These are phyloP conservation scores for Capsicum baccatum DNA, from an alignment of 257 asterid species.

Conservation along the genomic window DNA sequence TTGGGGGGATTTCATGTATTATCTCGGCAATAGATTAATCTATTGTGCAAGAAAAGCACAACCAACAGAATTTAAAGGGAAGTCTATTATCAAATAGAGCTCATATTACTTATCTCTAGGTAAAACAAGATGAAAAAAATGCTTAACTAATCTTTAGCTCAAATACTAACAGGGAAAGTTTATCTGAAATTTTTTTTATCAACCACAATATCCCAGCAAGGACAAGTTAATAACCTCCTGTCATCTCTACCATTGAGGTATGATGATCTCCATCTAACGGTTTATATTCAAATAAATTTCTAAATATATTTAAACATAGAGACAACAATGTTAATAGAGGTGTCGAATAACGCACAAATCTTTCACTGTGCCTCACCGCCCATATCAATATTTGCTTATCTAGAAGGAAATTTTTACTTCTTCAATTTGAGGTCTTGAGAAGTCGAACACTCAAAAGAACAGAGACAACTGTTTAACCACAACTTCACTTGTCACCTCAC, in stretches of 20 bases:
- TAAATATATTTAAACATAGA: neutral
- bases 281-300: neutral
- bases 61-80: neutral
- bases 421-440: neutral
- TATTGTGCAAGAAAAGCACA: neutral
- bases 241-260: neutral
- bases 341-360: neutral
- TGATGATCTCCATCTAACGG: neutral
- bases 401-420: neutral
- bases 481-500: neutral
- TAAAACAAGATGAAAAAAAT: neutral
- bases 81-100: neutral
- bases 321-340: neutral
- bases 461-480: neutral
- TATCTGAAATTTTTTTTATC: neutral
- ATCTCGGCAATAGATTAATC: neutral
- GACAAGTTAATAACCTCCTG: neutral
- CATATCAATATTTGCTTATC: neutral
- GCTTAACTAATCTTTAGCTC: neutral
- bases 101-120: conserved; percentile 4
- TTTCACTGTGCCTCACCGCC: neutral
- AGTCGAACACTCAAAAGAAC: neutral
- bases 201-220: neutral
- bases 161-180: neutral
- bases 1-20: no score